Conservation (phyloP, 2,329 filamentous ascomycete species). For the Monosporascus sp. region DNA sequence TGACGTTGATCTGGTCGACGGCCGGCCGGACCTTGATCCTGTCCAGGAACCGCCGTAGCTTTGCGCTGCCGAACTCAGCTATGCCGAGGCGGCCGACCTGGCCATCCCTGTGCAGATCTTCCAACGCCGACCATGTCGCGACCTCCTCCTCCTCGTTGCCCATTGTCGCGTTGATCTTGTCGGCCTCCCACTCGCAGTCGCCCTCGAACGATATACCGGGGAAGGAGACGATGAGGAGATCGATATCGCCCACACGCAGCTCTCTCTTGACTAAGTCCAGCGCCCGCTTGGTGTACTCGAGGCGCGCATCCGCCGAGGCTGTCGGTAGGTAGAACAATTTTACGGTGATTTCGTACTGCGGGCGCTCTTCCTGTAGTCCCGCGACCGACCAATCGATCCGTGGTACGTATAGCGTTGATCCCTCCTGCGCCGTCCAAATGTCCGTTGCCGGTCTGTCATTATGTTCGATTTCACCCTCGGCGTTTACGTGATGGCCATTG, state of each 20-base stretch:
- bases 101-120: slow-evolving; percentile 66
- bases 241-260: slow-evolving; percentile 67
- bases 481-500: slow-evolving; percentile 27
- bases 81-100: slow-evolving; percentile 73
- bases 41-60: slow-evolving; percentile 71
- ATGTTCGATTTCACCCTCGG: neutral
- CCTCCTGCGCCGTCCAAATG: slow-evolving; percentile 65
- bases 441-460: slow-evolving; percentile 26
- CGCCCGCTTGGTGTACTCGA: slow-evolving; percentile 69
- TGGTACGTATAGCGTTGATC: slow-evolving; percentile 66
- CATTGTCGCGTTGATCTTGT: slow-evolving; percentile 54
- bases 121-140: slow-evolving; percentile 66
- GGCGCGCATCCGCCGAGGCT: slow-evolving; percentile 58
- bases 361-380: slow-evolving; percentile 72
- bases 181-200: slow-evolving; percentile 75
- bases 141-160: slow-evolving; percentile 62
- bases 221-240: slow-evolving; percentile 88
- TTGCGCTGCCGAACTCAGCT: slow-evolving; percentile 84
- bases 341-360: slow-evolving; percentile 88
- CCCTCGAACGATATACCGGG: slow-evolving; percentile 91
- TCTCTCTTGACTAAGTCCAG: slow-evolving; percentile 75
- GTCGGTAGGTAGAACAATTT: slow-evolving; percentile 90
- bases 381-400: slow-evolving; percentile 66
- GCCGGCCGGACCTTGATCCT: slow-evolving; percentile 66
- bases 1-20: slow-evolving; percentile 93